Evolutionary conservation across 768 basidiomycete species (phyloP), one percentile per base, ranked within the genome.

Genomic region (Boletus coccyginus): DNA sequence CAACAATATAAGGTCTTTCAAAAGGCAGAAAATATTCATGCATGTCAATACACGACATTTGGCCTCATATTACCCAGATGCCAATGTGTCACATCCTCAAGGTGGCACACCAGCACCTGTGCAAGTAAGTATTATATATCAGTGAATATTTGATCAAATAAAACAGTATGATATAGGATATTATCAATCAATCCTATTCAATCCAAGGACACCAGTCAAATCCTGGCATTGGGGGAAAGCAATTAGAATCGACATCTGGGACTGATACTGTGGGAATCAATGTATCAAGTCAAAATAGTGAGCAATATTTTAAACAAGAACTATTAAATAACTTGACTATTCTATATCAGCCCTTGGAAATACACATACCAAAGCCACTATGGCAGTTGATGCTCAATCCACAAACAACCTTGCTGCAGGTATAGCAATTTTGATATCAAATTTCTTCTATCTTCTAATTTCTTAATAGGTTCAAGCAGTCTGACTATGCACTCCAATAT

Each of bases 21-120:
- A 61, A 17, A 60, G 13, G 14, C 59, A 58, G 6, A 61, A 36
- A n/a, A 4, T 53, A 7, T 59, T 59, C 5, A 24, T 68, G 41
- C 36, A 59, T 40, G 19, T 66, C 36, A 69, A 69, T 5, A 62
- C 59, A 40, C 59, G 68, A 27, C 51, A 70, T 14, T 5, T 62
- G 13, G 57, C 35, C 19, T 0, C 13, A 11, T 7, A 59, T 33
- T 19, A 59, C 19, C 5, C 40, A 14, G 11, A 31, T 17, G 3
- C 36, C 31, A 29, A 2, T 13, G 7, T 24, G n/a, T 9, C 13
- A 27, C 8, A 29, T 45, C 40, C 35, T 21, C 27, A 52, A 8
- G 1, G 27, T 32, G 36, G n/a, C 7, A 3, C 1, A 42, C 2
- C 0, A 29, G 9, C 10, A 27, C 1, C 46, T 50, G 5, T 6